Evolutionary conservation across 495 filamentous ascomycete genomes (phyloP).

Genomic region (Cetradonia linearis): DNA sequence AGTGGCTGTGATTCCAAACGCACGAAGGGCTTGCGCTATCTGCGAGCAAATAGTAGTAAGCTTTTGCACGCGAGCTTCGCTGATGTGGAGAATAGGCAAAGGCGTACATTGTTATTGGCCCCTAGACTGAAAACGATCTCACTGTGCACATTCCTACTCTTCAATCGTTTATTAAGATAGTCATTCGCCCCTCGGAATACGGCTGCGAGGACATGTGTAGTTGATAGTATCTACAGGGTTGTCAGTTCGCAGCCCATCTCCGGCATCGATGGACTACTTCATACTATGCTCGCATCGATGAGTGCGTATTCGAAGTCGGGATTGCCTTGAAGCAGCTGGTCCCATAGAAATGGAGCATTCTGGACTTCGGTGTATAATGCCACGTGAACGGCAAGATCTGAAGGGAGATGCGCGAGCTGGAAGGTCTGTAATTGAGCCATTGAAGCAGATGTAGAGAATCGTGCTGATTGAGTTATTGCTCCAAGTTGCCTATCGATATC

Average conservation of each 20-base stretch:
- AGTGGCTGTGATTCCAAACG: slow-evolving; percentile 65
- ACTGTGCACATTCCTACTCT: slow-evolving; percentile 82
- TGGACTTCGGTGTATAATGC: slow-evolving; percentile 63
- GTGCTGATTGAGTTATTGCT: background rate
- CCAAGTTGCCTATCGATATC: background rate
- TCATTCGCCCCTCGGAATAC: slow-evolving; percentile 68
- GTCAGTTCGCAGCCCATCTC: slow-evolving; percentile 11
- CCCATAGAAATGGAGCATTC: slow-evolving; percentile 65
- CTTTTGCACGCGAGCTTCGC: background rate
- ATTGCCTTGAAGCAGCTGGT: slow-evolving; percentile 74
- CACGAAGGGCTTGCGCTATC: slow-evolving; percentile 85
- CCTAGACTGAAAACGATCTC: slow-evolving; percentile 81
- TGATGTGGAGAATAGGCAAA: background rate
- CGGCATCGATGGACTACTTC: slow-evolving; percentile 6
- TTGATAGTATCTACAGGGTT: slow-evolving; percentile 47
- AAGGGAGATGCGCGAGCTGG: slow-evolving; percentile 58
- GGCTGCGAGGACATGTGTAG: slow-evolving; percentile 63
- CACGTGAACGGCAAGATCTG: slow-evolving; percentile 54
- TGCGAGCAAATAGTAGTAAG: slow-evolving; percentile 27
- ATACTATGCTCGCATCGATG: slow-evolving; percentile 67
- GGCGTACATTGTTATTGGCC: slow-evolving; percentile 70
- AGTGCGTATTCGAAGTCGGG: slow-evolving; percentile 84
- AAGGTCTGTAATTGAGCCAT: slow-evolving; percentile 40
- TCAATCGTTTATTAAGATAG: slow-evolving; percentile 47
- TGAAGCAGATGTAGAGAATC: background rate